These are phyloP conservation scores for Apiotrichum siamense DNA, from an alignment of 1,284 basidiomycete species.

Conservation along the genomic window DNA sequence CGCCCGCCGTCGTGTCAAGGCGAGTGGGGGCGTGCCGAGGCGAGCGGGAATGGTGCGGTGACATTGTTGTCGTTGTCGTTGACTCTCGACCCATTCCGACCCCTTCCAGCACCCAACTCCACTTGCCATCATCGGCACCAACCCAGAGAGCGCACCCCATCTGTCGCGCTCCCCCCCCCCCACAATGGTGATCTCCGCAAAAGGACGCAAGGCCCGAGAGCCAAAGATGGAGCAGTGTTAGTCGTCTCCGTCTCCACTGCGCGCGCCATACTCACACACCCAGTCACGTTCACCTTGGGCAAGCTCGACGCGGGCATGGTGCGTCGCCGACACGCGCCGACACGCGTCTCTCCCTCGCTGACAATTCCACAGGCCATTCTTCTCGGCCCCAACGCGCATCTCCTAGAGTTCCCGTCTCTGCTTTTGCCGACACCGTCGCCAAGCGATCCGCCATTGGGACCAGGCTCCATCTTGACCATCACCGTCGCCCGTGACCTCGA, in stretches of 20 bases:
- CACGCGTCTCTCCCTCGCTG: background rate
- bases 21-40: no score
- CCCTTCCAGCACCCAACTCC: no score
- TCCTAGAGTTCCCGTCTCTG: constrained; percentile 92
- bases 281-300: constrained; percentile 61
- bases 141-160: no score
- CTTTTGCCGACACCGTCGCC: constrained; percentile 58
- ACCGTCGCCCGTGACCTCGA: constrained; percentile 74
- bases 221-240: constrained; percentile 20
- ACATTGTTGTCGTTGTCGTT: no score
- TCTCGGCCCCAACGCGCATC: constrained; percentile 81
- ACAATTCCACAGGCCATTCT: constrained; percentile 54
- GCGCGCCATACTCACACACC: constrained; percentile 2
- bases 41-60: no score
- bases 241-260: background rate
- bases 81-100: no score
- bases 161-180: no score
- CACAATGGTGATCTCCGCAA: constrained; percentile 4
- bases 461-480: constrained; percentile 95
- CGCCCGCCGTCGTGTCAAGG: no score
- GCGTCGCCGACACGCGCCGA: constrained; percentile 12
- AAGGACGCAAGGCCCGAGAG: background rate
- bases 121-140: no score
- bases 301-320: constrained; percentile 57
- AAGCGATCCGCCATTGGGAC: constrained; percentile 63